Base-by-base conservation (phyloP, 2,329 filamentous ascomycete genomes). In the Niveomyces coronatus region DNA sequence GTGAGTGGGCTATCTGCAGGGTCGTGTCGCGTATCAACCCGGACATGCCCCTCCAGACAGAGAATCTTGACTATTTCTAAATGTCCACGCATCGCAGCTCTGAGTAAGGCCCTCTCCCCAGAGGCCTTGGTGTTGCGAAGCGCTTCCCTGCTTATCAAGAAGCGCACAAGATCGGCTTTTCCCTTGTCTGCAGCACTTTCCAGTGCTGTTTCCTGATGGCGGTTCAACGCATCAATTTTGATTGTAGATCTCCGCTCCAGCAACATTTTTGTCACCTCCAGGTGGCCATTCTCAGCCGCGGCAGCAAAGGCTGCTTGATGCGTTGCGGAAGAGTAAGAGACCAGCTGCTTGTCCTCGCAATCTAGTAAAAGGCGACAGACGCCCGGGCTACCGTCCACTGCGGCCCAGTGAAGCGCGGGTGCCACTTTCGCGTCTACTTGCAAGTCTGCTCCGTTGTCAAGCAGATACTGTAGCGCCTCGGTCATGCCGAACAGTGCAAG, bases 151-250 rank as follows among this genome's bases (percentile, higher is more conserved):
- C 13, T 7, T 9, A 40, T 30, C 6, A 40, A 16, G 5, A 40
- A 35, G 4, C 15, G 13, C 15, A 40, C 19, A 4, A 40, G 9
- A 16, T 40, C 37, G 16, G 13, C 26, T 22, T 26, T 35, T 3
- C 37, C 37, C 13, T 40, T 40, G 15, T 24, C 31, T 8, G 37
- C 37, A 5, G 37, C 37, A 26, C 26, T 35, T 16, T 40, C 37
- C 15, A 40, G 14, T 4, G 37, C 26, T 6, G 31, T 40, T 30
- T 31, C 11, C 5, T 31, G 18, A 13, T 40, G 17, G 18, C n/a
- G 14, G n/a, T 31, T 26, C 2, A 26, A 26, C 6, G 31, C 15
- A 10, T 40, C 18, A 3, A 40, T 30, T 16, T 33, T 40, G 15
- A 40, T n/a, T 6, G 19, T 30, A 5, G 31, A 31, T 26, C 37